phyloP scores from a whole-genome alignment of 2,329 filamentous ascomycete genomes.

The Amphichorda felina region DNA sequence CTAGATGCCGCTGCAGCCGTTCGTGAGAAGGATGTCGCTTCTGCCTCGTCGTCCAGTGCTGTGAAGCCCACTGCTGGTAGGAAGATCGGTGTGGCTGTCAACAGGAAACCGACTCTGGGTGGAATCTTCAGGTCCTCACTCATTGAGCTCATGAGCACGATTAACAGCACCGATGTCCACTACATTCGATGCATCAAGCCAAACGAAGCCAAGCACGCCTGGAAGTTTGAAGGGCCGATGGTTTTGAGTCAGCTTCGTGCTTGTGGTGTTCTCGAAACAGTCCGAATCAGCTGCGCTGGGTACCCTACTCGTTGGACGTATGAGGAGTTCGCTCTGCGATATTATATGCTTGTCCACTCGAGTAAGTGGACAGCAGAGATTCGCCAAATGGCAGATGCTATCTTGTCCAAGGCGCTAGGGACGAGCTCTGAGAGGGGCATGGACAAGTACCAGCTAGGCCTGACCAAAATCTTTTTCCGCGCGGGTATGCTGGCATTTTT shows the following conservation, averaged over 20 bases:
- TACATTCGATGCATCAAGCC: slow-evolving; percentile 99
- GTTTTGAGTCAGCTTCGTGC: slow-evolving; percentile 92
- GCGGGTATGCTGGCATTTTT: slow-evolving; percentile 98
- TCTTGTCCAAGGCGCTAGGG: slow-evolving; percentile 78
- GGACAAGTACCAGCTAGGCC: slow-evolving; percentile 94
- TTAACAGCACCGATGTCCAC: slow-evolving; percentile 95
- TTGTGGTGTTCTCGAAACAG: slow-evolving; percentile 97
- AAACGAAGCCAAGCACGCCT: slow-evolving; percentile 90
- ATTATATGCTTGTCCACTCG: slow-evolving; percentile 95
- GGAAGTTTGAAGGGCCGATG: slow-evolving; percentile 99
- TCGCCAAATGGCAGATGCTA: slow-evolving; percentile 84
- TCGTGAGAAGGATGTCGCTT: slow-evolving; percentile 73
- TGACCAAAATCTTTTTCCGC: slow-evolving; percentile 99
- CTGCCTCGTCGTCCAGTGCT: slow-evolving; percentile 52
- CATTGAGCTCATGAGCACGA: slow-evolving; percentile 96
- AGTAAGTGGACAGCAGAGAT: slow-evolving; percentile 88
- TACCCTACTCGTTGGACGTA: slow-evolving; percentile 98
- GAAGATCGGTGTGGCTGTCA: slow-evolving; percentile 83
- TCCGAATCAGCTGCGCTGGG: slow-evolving; percentile 91
- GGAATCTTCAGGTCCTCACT: slow-evolving; percentile 98
- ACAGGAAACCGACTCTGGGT: slow-evolving; percentile 91
- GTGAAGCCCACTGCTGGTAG: slow-evolving; percentile 72
- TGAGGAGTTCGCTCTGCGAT: slow-evolving; percentile 92
- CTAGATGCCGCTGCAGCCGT: slow-evolving; percentile 76
- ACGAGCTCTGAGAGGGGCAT: slow-evolving; percentile 59